Base-by-base conservation (phyloP, 1,284 basidiomycete species). In the Cryptococcus jaspeensis region DNA sequence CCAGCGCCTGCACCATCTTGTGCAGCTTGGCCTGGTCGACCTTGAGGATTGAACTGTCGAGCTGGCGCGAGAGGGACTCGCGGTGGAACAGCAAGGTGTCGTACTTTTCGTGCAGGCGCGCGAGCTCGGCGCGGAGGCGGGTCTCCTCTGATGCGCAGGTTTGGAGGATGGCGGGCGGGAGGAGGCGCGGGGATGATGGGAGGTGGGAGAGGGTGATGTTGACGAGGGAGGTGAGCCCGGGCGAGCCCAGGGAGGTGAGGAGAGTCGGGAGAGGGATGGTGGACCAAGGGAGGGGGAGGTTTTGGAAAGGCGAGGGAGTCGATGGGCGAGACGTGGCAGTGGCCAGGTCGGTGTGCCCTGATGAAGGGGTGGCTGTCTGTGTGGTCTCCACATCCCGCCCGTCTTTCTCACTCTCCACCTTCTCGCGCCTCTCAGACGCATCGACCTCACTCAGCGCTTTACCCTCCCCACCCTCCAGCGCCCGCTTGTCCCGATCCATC, bases 211-310 rank as follows among this genome's bases (percentile, higher is more conserved):
- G 23, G 5, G 51, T 50, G 45, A 23, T 23, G 16, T 52, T 43
- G 25, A 62, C 22, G 12, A 60, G 39, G 12, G 23, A 13, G 9
- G 49, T 45, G 46, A 58, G 55, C 8, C 28, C 22, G 15, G 40
- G 36, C 4, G 36, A 40, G 8, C 56, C 56, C 5, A 64, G 28
- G 6, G 50, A 47, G 4, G 15, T 12, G 4, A 16, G 18, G 3
- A 66, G 38, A 1, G 50, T 22, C 0, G 50, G 50, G 11, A 55
- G 43, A 0, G 60, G 39, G 18, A 55, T 49, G 2, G 61, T 49
- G 16, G 58, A 49, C 65, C 63, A 67, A 6, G 65, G 65, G 3
- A 65, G 53, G 13, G 63, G 61, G 1, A 65, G 28, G 28, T 55
- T 52, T 2, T 54, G 52, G 55, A 62, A 62, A 11, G 51, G 45